Evolutionary conservation across 495 filamentous ascomycete species (phyloP).

Genomic region (Podospora didyma): DNA sequence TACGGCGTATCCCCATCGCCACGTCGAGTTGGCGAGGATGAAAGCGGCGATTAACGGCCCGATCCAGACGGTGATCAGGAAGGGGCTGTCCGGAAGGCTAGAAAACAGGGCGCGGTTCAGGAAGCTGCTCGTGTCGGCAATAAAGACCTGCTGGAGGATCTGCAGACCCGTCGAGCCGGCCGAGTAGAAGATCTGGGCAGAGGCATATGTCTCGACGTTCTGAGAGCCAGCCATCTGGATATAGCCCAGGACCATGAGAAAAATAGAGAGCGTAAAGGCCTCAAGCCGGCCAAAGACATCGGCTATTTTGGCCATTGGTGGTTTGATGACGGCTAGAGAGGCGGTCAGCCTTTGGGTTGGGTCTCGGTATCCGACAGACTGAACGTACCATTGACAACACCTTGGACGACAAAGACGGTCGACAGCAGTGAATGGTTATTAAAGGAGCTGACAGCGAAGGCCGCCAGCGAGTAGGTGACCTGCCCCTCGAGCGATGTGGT

Average conservation of each 20-base stretch:
- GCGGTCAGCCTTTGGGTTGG: neutral
- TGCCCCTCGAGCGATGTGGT: conserved; percentile 44
- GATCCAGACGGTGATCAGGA: conserved; percentile 57
- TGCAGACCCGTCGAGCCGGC: conserved; percentile 49
- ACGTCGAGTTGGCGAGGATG: conserved; percentile 43
- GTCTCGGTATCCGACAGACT: neutral
- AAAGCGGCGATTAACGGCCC: conserved; percentile 40
- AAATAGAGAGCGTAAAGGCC: conserved; percentile 32
- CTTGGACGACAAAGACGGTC: conserved; percentile 52
- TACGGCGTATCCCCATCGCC: conserved; percentile 60
- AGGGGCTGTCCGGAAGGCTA: conserved; percentile 57
- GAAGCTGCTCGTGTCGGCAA: conserved; percentile 62
- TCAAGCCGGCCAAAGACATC: conserved; percentile 42
- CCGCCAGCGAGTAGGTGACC: conserved; percentile 38
- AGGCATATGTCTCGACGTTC: conserved; percentile 38
- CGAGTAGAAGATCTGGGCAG: conserved; percentile 47
- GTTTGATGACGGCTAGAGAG: conserved; percentile 36
- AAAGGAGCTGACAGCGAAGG: conserved; percentile 52
- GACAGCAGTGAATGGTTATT: conserved; percentile 55
- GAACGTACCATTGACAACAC: conserved; percentile 44
- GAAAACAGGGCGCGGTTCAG: conserved; percentile 58
- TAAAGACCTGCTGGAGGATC: conserved; percentile 57
- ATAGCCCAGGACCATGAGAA: conserved; percentile 35
- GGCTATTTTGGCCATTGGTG: conserved; percentile 41
- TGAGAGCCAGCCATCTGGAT: conserved; percentile 34